These are phyloP conservation scores for Amanita molliuscula DNA, from an alignment of 768 basidiomycete genomes.

Conservation along the genomic window DNA sequence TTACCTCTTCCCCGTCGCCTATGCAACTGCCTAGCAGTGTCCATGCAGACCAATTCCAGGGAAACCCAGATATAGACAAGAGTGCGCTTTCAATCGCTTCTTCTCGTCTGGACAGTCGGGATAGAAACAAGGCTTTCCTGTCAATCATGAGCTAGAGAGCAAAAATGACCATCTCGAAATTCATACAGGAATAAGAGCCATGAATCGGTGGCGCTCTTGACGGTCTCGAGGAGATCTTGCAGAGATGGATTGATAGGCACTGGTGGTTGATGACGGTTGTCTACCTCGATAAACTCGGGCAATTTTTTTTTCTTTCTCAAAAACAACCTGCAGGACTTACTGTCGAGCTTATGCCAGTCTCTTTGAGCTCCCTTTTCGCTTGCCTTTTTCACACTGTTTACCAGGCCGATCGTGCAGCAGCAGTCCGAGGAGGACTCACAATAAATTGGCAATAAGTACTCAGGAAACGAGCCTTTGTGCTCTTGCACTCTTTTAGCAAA, in stretches of 20 bases:
- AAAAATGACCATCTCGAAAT: background rate
- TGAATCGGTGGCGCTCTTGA: conserved; percentile 57
- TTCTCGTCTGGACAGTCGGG: conserved; percentile 66
- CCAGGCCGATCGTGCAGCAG: conserved; percentile 6
- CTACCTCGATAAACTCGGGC: conserved; percentile 23
- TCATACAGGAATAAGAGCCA: conserved; percentile 75
- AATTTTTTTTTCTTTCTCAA: background rate
- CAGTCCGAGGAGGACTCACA: conserved; percentile 37
- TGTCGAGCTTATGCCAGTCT: conserved; percentile 78
- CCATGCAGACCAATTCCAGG: conserved; percentile 98
- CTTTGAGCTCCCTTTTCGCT: conserved; percentile 75
- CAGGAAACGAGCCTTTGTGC: conserved; percentile 68
- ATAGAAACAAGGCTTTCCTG: conserved; percentile 80
- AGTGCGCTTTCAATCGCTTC: conserved; percentile 80
- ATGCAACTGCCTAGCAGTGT: conserved; percentile 68
- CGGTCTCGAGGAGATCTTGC: conserved; percentile 45
- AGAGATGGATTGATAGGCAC: conserved; percentile 54
- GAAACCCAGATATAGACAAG: conserved; percentile 63
- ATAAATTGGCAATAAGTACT: conserved; percentile 75
- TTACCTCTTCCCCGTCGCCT: conserved; percentile 79
- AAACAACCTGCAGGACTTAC: conserved; percentile 28
- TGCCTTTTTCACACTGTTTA: conserved; percentile 35
- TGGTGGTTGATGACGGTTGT: conserved; percentile 59
- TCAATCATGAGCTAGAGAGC: conserved; percentile 4
- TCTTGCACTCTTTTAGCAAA: conserved; percentile 52